Conservation (phyloP, 2,329 filamentous ascomycete genomes). For the Neoarthrinium moseri region DNA sequence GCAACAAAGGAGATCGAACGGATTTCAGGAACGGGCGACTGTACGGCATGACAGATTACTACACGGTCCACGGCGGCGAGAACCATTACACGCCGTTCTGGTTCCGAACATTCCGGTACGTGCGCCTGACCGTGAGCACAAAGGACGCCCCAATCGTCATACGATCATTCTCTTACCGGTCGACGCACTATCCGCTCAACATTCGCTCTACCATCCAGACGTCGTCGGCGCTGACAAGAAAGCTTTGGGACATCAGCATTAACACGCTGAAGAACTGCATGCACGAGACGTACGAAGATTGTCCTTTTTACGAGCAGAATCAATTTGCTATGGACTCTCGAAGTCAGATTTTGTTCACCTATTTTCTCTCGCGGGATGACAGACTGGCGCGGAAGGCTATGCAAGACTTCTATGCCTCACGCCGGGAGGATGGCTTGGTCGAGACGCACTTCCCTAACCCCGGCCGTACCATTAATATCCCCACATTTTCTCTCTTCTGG, state of each 20-base stretch:
- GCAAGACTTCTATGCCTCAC: conserved; percentile 26
- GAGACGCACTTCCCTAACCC: conserved; percentile 27
- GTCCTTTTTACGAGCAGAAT: conserved; percentile 34
- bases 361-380: conserved; percentile 30
- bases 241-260: conserved; percentile 30
- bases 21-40: conserved; percentile 10
- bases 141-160: conserved; percentile 6
- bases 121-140: conserved; percentile 11
- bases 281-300: conserved; percentile 33
- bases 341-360: conserved; percentile 27
- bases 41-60: conserved; percentile 12
- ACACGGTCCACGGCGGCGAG: conserved; percentile 2
- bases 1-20: conserved; percentile 12
- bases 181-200: conserved; percentile 10
- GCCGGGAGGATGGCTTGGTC: conserved; percentile 25
- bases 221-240: conserved; percentile 4
- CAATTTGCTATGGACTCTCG: conserved; percentile 27
- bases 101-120: conserved; percentile 15
- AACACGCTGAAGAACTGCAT: conserved; percentile 33
- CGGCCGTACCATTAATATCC: conserved; percentile 21
- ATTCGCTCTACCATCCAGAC: conserved; percentile 3
- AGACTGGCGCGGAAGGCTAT: conserved; percentile 30
- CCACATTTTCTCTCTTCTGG: conserved; percentile 33
- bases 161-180: conserved; percentile 7
- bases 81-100: conserved; percentile 15